Evolutionary conservation across 179 eudicot genomes (phyloP), one percentile per base, ranked within the genome.

Genomic region (Silene noctiflora): DNA sequence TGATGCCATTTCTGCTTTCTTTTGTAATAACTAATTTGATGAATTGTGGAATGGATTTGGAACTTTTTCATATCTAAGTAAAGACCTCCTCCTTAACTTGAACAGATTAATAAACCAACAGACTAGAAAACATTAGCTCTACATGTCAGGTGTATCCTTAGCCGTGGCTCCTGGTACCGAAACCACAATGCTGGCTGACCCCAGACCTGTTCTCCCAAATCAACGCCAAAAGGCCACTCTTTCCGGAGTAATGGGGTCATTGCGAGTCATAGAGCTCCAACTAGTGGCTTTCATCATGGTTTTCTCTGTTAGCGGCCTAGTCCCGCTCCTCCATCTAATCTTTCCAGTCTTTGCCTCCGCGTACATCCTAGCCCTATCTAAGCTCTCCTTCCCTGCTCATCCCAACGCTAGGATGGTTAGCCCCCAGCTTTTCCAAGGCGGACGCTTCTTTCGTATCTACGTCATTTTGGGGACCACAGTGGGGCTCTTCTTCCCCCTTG

Each of bases 251-350:
- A 83, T 89, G 88, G 93, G 97, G 1, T 87, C 97, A 25, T 82
- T 93, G 5, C 93, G 97, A 0, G 88, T 93, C 0, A 90, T 95
- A 55, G 99, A 95, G 56, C 91, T 95, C 67, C 99, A 95, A 66
- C 85, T 95, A 53, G 95, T 93, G 14, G 96, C 93, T 22, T 95
- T 95, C 92, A 93, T 95, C 21, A 91, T 95, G 92, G 97, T 95
- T 3, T 89, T 95, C 80, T 95, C 97, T 0, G 86, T 88, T 7
- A 93, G 93, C 61, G 98, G 99, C 19, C 86, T 95, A 2, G 92
- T 93, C 77, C 97, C 99, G 0, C 91, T 93, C 51, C 71, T 89
- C 5, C 97, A 95, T 83, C 88, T 95, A 19, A 42, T 84, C 59
- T 95, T 88, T 73, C 97, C 97, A 0, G 93, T 87, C 60, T 83